Base-by-base conservation (phyloP, 768 basidiomycete genomes). In the Sarcomyxa edulis region DNA sequence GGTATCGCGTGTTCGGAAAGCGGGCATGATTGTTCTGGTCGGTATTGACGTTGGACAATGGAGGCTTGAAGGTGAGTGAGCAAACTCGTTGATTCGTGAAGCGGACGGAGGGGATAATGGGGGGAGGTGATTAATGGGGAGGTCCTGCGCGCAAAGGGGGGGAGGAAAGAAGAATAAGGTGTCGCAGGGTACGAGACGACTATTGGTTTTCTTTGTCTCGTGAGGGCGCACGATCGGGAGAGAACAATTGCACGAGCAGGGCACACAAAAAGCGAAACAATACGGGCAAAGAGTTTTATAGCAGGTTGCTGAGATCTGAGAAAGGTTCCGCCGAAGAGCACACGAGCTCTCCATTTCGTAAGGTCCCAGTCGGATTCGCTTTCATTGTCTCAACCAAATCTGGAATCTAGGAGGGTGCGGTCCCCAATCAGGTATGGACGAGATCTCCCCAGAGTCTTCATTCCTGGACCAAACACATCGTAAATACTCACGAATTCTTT, bases 1-100 rank as follows among this genome's bases (percentile, higher is more conserved):
- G 69, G 72, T 80, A 69, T 84, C 81, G 69, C 81, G 81, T 58
- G 83, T 85, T 66, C 84, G 83, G 55, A 78, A 69, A 36, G 81
- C 81, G 60, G 84, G 84, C 84, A 86, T 86, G 72, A 74, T 78
- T 61, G 66, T 60, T 53, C 53, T 37, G 45, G 28, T 40, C 35
- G 42, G 18, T 43, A 30, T 38, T 22, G n/a, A 30, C 14, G 37
- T 19, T 32, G 16, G 36, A 20, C 19, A 27, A 22, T 14, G 43
- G 15, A 35, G 27, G 36, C 31, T 35, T 35, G 27, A 34, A 32
- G n/a, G 33, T n/a, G 23, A 29, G 10, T 28, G 43, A 40, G 33
- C 39, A 36, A 42, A 18, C 33, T 35, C 38, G 33, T 15, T 35
- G 40, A 34, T 26, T 27, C 26, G 36, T 15, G 35, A 21, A 12